Conservation (phyloP, 345 rosid genomes). For the Iberis pinnata region DNA sequence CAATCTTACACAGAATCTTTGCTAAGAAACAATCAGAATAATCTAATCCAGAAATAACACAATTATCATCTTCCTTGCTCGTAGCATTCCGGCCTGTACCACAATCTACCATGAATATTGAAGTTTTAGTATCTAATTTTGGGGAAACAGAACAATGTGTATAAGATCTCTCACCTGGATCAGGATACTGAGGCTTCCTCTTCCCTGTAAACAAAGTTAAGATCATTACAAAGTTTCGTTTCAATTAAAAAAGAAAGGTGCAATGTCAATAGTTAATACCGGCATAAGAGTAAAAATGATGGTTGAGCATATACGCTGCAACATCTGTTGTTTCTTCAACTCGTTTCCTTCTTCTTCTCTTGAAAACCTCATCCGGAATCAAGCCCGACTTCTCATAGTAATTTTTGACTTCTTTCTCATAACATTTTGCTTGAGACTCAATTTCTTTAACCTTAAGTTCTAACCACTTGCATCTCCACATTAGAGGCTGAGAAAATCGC, state of each 20-base stretch:
- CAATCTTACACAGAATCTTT: constrained; percentile 51
- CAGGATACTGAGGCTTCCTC: constrained; percentile 39
- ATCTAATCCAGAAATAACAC: constrained; percentile 36
- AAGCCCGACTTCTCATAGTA: constrained; percentile 37
- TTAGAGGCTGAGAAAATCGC: constrained; percentile 46
- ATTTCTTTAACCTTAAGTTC: constrained; percentile 57
- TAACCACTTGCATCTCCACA: constrained; percentile 76
- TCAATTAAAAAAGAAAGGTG: neutral
- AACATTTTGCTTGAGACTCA: constrained; percentile 42
- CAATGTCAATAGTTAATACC: constrained; percentile 40
- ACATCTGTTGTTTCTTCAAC: constrained; percentile 59
- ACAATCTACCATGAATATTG: neutral
- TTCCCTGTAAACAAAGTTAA: constrained; percentile 35
- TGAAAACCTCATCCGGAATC: constrained; percentile 35
- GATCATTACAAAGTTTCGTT: constrained; percentile 2
- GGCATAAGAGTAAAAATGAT: constrained; percentile 54
- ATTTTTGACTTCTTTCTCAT: constrained; percentile 46
- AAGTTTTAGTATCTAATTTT: constrained; percentile 4
- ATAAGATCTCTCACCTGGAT: constrained; percentile 26
- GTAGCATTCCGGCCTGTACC: constrained; percentile 32
- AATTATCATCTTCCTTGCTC: constrained; percentile 35
- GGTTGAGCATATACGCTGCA: constrained; percentile 43
- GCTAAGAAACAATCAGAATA: constrained; percentile 35
- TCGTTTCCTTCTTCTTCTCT: constrained; percentile 60
- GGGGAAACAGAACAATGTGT: neutral